Base-by-base conservation (phyloP, 768 basidiomycete genomes). In the Gelatoporia subvermispora region DNA sequence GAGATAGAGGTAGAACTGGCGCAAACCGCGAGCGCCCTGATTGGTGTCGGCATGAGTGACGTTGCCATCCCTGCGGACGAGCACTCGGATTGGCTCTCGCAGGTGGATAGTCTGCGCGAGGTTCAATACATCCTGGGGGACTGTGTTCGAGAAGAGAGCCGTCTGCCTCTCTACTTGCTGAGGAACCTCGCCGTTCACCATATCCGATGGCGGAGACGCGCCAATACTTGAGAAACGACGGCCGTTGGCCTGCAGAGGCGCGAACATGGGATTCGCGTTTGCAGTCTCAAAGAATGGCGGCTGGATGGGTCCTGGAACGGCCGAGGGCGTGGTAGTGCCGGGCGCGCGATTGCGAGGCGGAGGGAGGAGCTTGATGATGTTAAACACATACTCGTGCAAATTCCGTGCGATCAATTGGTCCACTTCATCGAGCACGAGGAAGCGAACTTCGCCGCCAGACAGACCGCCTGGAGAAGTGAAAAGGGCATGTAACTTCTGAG, bases 351-450 rank as follows among this genome's bases (percentile, higher is more conserved):
- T 84, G 25, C 86, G 83, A 23, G 94, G 88, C 7, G 88, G 76
- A n/a, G 96, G 96, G 37, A 99, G 73, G 41, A 94, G 72, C 59
- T 93, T 93, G 62, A 94, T 90, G 58, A 98, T 88, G 59, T 82
- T 87, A 70, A 92, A 87, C 20, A 99, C 95, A 62, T 85, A 91
- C 45, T 98, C 96, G 60, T 96, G 92, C 46, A 98, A 72, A 63
- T 97, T 98, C 48, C 96, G 84, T 16, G 96, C 95, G 63, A 99
- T 96, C 54, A 99, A 72, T 62, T 98, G 96, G 65, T 99, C 96
- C 42, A 96, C 94, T 65, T 99, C 96, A 61, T 99, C 96, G 17
- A 99, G 78, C 31, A 97, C 91, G 47, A 99, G 76, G 73, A 98
- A 88, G 39, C 93, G 81, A 46, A 97, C 90, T 62, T 94, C 93